Evolutionary conservation across 2,329 filamentous ascomycete genomes (phyloP).

Genomic region (Cytospora chrysosperma): DNA sequence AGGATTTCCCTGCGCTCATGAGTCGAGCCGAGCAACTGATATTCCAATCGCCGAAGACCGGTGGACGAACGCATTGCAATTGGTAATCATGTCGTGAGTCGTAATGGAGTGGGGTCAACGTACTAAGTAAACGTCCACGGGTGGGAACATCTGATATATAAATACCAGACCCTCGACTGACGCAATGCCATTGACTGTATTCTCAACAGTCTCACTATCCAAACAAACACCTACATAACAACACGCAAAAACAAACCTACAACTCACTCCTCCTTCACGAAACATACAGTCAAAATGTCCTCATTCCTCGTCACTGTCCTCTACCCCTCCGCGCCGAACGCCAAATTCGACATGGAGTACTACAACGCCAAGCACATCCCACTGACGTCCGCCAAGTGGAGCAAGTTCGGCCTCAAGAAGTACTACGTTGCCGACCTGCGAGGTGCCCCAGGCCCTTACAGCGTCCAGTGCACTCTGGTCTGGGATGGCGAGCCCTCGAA

Average conservation of each 20-base stretch:
- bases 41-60: neutral
- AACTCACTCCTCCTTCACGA: neutral
- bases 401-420: constrained; percentile 38
- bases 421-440: constrained; percentile 32
- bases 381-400: constrained; percentile 41
- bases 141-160: neutral
- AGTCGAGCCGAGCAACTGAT: neutral
- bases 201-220: neutral
- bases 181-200: neutral
- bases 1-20: neutral
- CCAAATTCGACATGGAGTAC: constrained; percentile 49
- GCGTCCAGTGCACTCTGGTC: constrained; percentile 33
- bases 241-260: neutral
- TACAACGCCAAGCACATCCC: constrained; percentile 48
- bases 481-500: constrained; percentile 32
- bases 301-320: constrained; percentile 31
- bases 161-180: neutral
- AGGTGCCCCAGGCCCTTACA: constrained; percentile 26
- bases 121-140: neutral
- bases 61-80: neutral
- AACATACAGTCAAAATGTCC: constrained; percentile 18
- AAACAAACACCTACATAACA: neutral
- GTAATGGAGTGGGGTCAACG: neutral
- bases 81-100: neutral
- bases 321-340: constrained; percentile 41